Evolutionary conservation across 2,329 filamentous ascomycete species (phyloP), one percentile per base, ranked within the genome.

Genomic region (Didymella pomorum): DNA sequence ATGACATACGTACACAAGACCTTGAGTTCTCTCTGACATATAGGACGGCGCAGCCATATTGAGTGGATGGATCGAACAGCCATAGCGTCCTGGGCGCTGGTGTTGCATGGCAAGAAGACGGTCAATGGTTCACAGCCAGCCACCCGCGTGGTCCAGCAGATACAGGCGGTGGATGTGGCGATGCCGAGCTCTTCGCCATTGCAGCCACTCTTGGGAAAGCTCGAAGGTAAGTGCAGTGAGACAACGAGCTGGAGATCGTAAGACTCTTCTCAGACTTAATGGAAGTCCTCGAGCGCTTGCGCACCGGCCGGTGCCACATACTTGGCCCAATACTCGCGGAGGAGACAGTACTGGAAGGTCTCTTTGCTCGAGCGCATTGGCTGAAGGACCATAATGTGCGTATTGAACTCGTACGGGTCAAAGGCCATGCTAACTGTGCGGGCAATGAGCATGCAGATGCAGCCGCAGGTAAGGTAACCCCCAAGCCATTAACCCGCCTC

Each of bases 401-500:
- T 0, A 28, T 65, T 8, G 47, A 65, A 23, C n/a, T 65, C 1
- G 4, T 47, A 2, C 65, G 64, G 64, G 62, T 65, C 4, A 67
- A 65, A n/a, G 59, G 58, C 0, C 64, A 67, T 16, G 1, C 12
- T 0, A 11, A 21, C 2, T 61, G 61, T 28, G 39, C 44, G 4
- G 60, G 59, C 8, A 62, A 64, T 26, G 4, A 18, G 1, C 8
- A 39, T 0, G 63, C 63, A 28, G 65, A 65, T 29, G 6, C 18
- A 20, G 28, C 31, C 8, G 60, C 60, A 3, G 3, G 4, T 16
- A 2, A 23, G 11, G 55, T 48, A 4, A 37, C 33, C 12, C 11
- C 10, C 4, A 41, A 4, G 20, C 20, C 12, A 5, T 1, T 11
- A 41, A 41, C 11, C 18, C 37, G 12, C 37, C 20, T 23, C 20